These are phyloP conservation scores for Fusarium sulawesiense DNA, from an alignment of 2,329 filamentous ascomycete species.

Conservation along the genomic window DNA sequence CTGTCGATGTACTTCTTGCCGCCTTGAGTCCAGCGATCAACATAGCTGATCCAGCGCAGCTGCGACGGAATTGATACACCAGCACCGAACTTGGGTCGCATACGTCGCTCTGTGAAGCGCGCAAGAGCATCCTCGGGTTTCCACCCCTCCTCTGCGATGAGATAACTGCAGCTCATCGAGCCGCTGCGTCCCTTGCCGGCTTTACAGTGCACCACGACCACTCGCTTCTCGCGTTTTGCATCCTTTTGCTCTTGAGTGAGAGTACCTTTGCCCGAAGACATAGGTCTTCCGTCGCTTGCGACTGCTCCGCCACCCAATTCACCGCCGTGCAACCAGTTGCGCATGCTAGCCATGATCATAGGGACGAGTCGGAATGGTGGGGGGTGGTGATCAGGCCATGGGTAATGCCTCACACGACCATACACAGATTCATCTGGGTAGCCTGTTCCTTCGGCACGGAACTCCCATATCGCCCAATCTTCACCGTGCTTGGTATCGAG, in stretches of 20 bases:
- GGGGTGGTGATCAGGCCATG: conserved; percentile 97
- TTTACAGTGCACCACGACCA: conserved; percentile 96
- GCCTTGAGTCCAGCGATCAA: conserved; percentile 82
- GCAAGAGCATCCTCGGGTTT: conserved; percentile 63
- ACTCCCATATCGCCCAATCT: conserved; percentile 97
- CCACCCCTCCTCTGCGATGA: conserved; percentile 85
- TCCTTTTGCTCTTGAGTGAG: conserved; percentile 48
- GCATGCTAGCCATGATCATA: conserved; percentile 90
- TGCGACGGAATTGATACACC: conserved; percentile 96
- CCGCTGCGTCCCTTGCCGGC: conserved; percentile 95
- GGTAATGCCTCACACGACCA: conserved; percentile 86
- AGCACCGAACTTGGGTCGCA: conserved; percentile 88
- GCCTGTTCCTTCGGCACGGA: conserved; percentile 93
- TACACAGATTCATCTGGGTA: conserved; percentile 94
- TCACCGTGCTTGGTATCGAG: conserved; percentile 85
- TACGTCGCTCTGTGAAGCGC: conserved; percentile 80
- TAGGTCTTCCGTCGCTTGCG: conserved; percentile 28
- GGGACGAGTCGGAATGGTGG: conserved; percentile 92
- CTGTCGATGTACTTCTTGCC: conserved; percentile 85
- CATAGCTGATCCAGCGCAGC: conserved; percentile 86
- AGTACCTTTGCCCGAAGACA: conserved; percentile 23
- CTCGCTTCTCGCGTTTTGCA: conserved; percentile 61
- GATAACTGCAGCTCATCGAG: conserved; percentile 86
- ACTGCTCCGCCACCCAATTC: conserved; percentile 50
- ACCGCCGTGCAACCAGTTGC: conserved; percentile 79